Conservation (phyloP, 106 monocot genomes). For the Iris macrosiphon region DNA sequence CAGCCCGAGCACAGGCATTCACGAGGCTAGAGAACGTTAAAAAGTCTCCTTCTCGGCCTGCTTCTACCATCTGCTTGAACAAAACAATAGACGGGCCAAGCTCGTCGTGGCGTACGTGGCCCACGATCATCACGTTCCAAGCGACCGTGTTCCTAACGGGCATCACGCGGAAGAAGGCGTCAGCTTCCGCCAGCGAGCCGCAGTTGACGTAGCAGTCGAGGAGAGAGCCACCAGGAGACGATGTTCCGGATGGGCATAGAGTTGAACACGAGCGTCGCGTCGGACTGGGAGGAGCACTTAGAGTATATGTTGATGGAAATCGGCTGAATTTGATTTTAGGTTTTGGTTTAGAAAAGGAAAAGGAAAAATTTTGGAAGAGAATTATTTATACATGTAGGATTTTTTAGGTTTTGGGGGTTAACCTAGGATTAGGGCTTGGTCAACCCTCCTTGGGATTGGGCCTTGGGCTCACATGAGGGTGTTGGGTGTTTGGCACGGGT, state of each 20-base stretch:
- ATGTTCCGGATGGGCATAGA: slow-evolving; percentile 38
- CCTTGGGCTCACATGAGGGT: too few relatives aligned
- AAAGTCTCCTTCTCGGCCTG: slow-evolving; percentile 28
- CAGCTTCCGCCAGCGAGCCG: slow-evolving; percentile 15
- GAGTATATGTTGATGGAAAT: slow-evolving; percentile 59
- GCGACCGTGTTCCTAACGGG: slow-evolving; percentile 21
- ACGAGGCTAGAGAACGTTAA: slow-evolving; percentile 37
- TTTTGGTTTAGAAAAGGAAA: too few relatives aligned
- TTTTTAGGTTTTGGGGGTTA: too few relatives aligned
- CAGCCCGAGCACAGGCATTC: slow-evolving; percentile 24
- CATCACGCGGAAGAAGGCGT: slow-evolving; percentile 38
- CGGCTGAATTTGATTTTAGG: too few relatives aligned
- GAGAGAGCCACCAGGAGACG: slow-evolving; percentile 65
- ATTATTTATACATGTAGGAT: too few relatives aligned
- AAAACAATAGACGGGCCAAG: slow-evolving; percentile 2
- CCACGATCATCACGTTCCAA: slow-evolving; percentile 71
- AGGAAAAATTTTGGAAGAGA: too few relatives aligned
- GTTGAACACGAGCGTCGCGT: slow-evolving; percentile 29
- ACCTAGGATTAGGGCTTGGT: too few relatives aligned
- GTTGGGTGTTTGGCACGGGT: too few relatives aligned
- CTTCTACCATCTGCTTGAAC: slow-evolving; percentile 41
- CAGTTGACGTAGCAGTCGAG: slow-evolving; percentile 31
- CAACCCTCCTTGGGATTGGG: too few relatives aligned
- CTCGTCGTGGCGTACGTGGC: slow-evolving; percentile 19
- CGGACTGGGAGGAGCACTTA: slow-evolving; percentile 24